Base-by-base conservation (phyloP, 768 basidiomycete genomes). In the Tricholoma flavovirens region DNA sequence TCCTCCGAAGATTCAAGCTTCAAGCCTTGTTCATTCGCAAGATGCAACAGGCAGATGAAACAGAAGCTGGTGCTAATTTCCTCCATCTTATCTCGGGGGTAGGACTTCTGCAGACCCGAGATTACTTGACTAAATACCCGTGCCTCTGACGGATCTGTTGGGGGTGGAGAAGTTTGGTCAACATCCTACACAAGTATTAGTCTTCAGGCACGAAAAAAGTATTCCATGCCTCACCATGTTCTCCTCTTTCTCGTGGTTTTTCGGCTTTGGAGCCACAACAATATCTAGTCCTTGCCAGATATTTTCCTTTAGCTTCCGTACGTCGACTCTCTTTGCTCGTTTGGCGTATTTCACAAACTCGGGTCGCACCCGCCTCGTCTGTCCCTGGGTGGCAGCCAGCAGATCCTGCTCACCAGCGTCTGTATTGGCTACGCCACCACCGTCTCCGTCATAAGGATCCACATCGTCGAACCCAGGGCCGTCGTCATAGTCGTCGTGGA, bases 31-130 rank as follows among this genome's bases (percentile, higher is more conserved):
- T 98, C 97, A 67, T 99, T 98, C 15, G 96, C 96, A 43, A 98
- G 73, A 74, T 98, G 97, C 15, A 99, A 75, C 22, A 98, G 75
- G 66, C 97, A 98, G 69, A 98, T 99, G 76, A 98, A 99, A 69
- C 96, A 98, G 84, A 96, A 98, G 60, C 93, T 96, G 14, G 97
- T 98, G 69, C 94, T 97, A 67, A 98, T 97, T 60, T 99, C 97
- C 38, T 88, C 88, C 88, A 98, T 90, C 76, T 96, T 98, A 42
- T 98, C 95, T 56, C 75, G 74, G 0, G 96, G 93, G 69, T 98
- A 98, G 5, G 88, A 83, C 51, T 74, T 78, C 61, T 90, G 84
- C 32, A 99, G 79, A 15, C 85, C 85, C 1, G 84, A 79, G 61
- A 98, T 90, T 60, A 98, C 94, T 54, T 83, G 80, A 55, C 83